Evolutionary conservation across 345 rosid species (phyloP).

Genomic region (Populus nigra): DNA sequence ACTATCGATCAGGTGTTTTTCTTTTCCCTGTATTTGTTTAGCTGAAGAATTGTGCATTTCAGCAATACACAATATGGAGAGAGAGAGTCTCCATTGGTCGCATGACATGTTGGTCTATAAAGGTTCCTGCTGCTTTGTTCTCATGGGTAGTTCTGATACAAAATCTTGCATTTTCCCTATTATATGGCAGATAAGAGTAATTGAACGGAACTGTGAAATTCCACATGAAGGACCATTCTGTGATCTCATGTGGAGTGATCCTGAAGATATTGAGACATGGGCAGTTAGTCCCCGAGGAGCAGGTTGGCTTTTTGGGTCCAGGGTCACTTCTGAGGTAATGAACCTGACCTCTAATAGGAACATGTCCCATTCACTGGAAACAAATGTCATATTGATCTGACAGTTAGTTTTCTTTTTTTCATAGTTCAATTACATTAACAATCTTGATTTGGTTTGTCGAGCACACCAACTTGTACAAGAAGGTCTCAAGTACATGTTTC

Average conservation of each 20-base stretch:
- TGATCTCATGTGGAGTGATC: constrained; percentile 99
- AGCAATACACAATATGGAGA: background rate
- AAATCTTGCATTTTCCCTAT: background rate
- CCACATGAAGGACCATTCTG: constrained; percentile 99
- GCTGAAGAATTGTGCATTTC: background rate
- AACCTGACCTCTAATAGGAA: background rate
- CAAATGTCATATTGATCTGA: constrained; percentile 14
- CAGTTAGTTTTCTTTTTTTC: constrained; percentile 4
- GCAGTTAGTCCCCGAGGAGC: constrained; percentile 99
- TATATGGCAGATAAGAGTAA: constrained; percentile 70
- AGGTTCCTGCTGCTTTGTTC: background rate
- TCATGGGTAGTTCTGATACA: constrained; percentile 9
- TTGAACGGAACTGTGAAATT: constrained; percentile 94
- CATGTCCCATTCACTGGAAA: constrained; percentile 1
- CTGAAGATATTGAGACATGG: constrained; percentile 99
- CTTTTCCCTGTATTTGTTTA: background rate
- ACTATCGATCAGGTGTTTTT: constrained; percentile 88
- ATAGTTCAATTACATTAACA: constrained; percentile 94
- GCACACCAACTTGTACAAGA: constrained; percentile 99
- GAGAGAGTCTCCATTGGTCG: background rate
- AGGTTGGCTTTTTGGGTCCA: constrained; percentile 99
- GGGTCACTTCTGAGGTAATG: constrained; percentile 94
- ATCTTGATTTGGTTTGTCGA: constrained; percentile 92
- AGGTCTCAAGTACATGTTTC: constrained; percentile 99
- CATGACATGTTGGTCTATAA: background rate